Base-by-base conservation (phyloP, 2,329 filamentous ascomycete genomes). In the Dothidotthia symphoricarpi region DNA sequence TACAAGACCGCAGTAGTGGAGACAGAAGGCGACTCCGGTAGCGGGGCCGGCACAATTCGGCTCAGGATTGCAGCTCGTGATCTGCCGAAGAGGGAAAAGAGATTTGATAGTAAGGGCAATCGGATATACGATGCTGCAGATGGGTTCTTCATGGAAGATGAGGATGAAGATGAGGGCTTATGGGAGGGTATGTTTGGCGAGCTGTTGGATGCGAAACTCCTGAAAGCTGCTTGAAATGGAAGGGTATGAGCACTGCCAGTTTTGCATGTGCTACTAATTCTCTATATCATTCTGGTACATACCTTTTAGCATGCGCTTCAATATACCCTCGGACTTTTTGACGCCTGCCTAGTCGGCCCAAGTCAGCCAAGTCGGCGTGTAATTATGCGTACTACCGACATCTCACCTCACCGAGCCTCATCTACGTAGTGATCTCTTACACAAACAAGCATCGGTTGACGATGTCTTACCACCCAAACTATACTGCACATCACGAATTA, bases 51-150 rank as follows among this genome's bases (percentile, higher is more conserved):
- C 3, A 69, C 59, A 0, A 60, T 95, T 12, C 70, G 75, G 15
- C 68, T 94, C 4, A 72, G 75, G 9, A 74, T 95, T 3, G 87
- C 88, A 2, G 75, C 76, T 45, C 78, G 86, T 17, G 86, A 94
- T 57, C 71, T 83, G 31, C 67, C 75, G 10, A 66, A 41, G 31
- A 75, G 78, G 36, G 61, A 81, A 46, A 83, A 78, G 54, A 63
- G 68, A 13, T 82, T 81, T 48, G 82, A 91, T 51, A 75, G 81
- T 26, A 83, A 85, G 0, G 88, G 88, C 0, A 74, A 85, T 45
- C 77, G 88, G 8, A 67, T 88, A 8, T 95, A 91, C 53, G 81
- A 77, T 45, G 86, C 82, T 41, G 78, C 78, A 9, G 59, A 60
- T 6, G 76, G 47, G 8, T 55, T 63, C 24, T 45, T 46, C 15